Base-by-base conservation (phyloP, 371 early-diverging fungal genomes). In the Mucor sp. region DNA sequence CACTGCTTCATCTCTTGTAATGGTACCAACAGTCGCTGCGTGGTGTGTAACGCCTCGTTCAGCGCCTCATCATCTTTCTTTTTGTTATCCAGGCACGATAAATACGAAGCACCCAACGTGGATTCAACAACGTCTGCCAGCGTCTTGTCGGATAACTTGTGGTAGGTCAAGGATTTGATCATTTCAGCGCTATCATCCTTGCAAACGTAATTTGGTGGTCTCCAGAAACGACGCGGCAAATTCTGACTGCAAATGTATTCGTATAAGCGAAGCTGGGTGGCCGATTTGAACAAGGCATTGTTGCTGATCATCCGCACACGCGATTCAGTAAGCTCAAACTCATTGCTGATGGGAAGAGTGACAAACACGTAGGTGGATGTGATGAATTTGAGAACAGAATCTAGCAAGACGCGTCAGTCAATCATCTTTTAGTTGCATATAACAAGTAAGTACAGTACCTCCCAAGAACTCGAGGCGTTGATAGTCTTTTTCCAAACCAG, bases 391-490 rank as follows among this genome's bases (percentile, higher is more conserved):
- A 99, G 84, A 59, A 96, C 91, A 6, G 93, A 87, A 74, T 99
- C 99, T 70, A 65, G 12, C 9, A 12, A 35, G 2, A 12, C 12
- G 37, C 37, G 37, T 35, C 12, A 35, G 37, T 9, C 12, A 2
- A 1, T 1, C 37, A 35, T 12, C 12, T 35, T 35, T 35, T 35
- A 33, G n/a, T 33, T 30, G 30, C 33, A 33, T 33, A 35, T 12
- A 12, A 9, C 17, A 17, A 9, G 12, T 4, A 7, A 6, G 43
- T 21, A 53, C 12, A 39, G 4, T 27, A 62, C 70, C 70, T 3
- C 99, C 99, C 2, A 99, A 78, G 7, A 92, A 91, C 76, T 99
- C 99, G 0, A 99, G 79, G 1, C 99, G 91, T 76, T 99, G 96
- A 71, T 99, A 99, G 68, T 94, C 84, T 60, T 79, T 83, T 0